phyloP scores from a whole-genome alignment of 768 basidiomycete genomes.

The Kwoniella sp. region DNA sequence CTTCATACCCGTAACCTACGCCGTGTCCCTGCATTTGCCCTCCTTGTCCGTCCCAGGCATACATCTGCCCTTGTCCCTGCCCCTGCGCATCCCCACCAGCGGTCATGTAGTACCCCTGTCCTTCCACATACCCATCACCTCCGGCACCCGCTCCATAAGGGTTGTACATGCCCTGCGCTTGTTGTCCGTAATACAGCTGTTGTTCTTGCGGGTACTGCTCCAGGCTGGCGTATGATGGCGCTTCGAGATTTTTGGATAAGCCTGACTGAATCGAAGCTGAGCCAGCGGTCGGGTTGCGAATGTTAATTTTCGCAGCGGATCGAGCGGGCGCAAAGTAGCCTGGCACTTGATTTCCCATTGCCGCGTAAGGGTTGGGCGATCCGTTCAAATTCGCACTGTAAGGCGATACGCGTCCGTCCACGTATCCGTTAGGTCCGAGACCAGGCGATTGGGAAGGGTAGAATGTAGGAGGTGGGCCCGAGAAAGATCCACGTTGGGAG shows the following conservation, averaged over 20 bases:
- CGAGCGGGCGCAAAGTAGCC: constrained; percentile 40
- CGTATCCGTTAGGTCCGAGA: constrained; percentile 11
- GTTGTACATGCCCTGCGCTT: constrained; percentile 33
- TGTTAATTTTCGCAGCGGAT: constrained; percentile 27
- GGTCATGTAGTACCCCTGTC: constrained; percentile 5
- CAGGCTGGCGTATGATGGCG: constrained; percentile 19
- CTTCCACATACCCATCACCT: neutral
- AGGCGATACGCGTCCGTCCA: constrained; percentile 23
- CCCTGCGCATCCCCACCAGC: neutral
- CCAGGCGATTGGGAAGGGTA: constrained; percentile 9
- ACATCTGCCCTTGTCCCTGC: constrained; percentile 1
- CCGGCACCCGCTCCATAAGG: constrained; percentile 21
- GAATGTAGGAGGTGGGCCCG: constrained; percentile 11
- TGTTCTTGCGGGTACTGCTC: neutral
- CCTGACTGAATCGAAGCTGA: neutral
- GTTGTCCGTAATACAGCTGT: constrained; percentile 17
- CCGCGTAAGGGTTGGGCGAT: constrained; percentile 5
- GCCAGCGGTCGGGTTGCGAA: constrained; percentile 24
- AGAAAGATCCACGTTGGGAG: constrained; percentile 31
- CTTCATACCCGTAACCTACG: constrained; percentile 25
- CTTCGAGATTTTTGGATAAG: neutral
- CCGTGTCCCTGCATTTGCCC: constrained; percentile 6
- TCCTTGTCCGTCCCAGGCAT: constrained; percentile 11
- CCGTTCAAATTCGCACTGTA: neutral
- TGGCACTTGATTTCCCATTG: constrained; percentile 13